These are phyloP conservation scores for Neonectria sp. DNA, from an alignment of 2,329 filamentous ascomycete genomes.

Conservation along the genomic window DNA sequence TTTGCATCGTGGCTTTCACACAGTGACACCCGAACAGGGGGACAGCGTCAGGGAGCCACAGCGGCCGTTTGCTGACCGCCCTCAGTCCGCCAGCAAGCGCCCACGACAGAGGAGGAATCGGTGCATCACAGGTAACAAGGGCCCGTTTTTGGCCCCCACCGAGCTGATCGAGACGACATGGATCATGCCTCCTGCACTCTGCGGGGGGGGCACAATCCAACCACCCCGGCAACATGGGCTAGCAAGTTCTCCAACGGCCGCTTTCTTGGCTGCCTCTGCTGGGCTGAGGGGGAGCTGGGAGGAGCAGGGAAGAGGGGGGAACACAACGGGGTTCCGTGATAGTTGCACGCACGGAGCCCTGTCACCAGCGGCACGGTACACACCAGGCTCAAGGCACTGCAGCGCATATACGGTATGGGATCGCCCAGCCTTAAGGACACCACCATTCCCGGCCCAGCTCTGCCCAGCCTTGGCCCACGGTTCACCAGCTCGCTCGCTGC, in stretches of 20 bases:
- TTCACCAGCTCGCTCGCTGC: not conserved
- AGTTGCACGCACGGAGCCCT: slow-evolving; percentile 1
- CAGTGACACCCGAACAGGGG: slow-evolving; percentile 2
- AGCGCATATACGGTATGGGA: too few relatives aligned
- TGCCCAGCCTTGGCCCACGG: slow-evolving; percentile 6
- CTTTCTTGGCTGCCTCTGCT: slow-evolving; percentile 1
- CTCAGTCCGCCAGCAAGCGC: slow-evolving; percentile 23
- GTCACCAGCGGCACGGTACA: not conserved
- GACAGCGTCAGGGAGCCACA: not conserved
- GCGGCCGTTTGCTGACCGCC: slow-evolving; percentile 26
- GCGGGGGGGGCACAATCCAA: not conserved
- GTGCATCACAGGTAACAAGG: slow-evolving; percentile 6
- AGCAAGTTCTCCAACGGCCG: slow-evolving; percentile 3
- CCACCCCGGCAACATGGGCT: not conserved
- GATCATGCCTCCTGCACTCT: slow-evolving; percentile 26
- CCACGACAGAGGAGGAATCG: not conserved
- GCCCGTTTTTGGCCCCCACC: slow-evolving; percentile 23
- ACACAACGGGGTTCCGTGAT: not conserved
- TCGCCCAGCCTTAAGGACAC: slow-evolving; percentile 8
- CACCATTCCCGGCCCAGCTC: not conserved
- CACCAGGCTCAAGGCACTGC: not conserved
- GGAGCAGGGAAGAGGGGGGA: not conserved
- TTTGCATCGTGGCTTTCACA: slow-evolving; percentile 1
- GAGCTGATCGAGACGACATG: slow-evolving; percentile 31
- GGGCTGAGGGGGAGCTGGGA: not conserved